These are phyloP conservation scores for Chlorella sp. DNA, from an alignment of 139 green algal genomes.

Conservation along the genomic window DNA sequence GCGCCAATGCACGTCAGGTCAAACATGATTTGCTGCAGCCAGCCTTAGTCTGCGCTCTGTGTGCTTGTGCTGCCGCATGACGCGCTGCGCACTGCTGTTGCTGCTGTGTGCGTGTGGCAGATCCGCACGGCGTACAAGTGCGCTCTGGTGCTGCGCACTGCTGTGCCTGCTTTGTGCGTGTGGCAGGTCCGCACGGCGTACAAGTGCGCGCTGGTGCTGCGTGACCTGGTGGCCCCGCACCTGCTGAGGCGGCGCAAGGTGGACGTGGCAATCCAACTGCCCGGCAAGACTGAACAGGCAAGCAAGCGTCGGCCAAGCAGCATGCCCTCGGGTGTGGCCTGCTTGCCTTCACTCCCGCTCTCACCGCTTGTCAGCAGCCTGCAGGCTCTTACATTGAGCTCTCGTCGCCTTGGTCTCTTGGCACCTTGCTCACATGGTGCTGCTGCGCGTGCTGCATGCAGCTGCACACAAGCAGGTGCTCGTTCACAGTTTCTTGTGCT, in stretches of 20 bases:
- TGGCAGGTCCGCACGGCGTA: slow-evolving; percentile 77
- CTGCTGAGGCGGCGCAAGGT: slow-evolving; percentile 89
- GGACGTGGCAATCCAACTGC: slow-evolving; percentile 83
- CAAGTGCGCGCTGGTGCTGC: slow-evolving; percentile 80
- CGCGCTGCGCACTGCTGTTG: too few species aligned
- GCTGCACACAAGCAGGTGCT: too few species aligned
- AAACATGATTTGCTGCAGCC: slow-evolving; percentile 1
- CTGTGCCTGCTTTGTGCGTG: too few species aligned
- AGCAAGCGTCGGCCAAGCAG: not conserved
- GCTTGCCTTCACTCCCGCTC: not conserved
- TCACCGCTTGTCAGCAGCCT: too few species aligned
- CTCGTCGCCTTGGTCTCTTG: too few species aligned
- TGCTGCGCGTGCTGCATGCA: too few species aligned
- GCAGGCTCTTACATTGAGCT: too few species aligned
- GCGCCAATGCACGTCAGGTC: not conserved
- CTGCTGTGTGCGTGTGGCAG: slow-evolving; percentile 32
- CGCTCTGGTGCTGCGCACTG: too few species aligned
- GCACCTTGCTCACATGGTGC: too few species aligned
- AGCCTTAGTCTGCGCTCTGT: too few species aligned
- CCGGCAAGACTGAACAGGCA: slow-evolving; percentile 90
- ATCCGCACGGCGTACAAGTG: slow-evolving; percentile 84
- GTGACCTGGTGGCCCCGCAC: slow-evolving; percentile 94
- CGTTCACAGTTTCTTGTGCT: too few species aligned
- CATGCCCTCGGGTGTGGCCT: not conserved
- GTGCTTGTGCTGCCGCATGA: too few species aligned